Evolutionary conservation across 345 rosid genomes (phyloP).

Genomic region (Acer campestre): DNA sequence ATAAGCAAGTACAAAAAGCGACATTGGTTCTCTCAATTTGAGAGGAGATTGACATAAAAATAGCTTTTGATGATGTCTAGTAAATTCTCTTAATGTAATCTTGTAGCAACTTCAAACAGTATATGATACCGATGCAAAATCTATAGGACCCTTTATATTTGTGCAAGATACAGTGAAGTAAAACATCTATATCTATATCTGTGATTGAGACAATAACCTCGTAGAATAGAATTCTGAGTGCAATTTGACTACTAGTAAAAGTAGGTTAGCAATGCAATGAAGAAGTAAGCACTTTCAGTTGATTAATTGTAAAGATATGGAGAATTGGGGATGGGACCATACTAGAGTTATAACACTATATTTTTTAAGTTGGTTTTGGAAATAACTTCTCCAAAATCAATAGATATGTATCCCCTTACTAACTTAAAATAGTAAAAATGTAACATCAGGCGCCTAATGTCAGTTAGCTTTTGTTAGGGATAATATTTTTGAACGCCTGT

Average conservation of each 20-base stretch:
- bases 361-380: not conserved
- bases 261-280: not conserved
- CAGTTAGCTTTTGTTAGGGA: not conserved
- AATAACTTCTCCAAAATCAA: not conserved
- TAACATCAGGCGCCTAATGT: not conserved
- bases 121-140: not conserved
- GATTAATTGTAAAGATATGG: not conserved
- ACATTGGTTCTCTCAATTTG: not conserved
- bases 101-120: not conserved
- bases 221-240: not conserved
- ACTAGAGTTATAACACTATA: not conserved
- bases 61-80: not conserved
- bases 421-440: not conserved
- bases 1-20: not conserved
- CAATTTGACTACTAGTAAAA: not conserved
- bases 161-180: not conserved
- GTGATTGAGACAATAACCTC: not conserved
- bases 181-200: not conserved
- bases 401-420: not conserved
- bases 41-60: not conserved
- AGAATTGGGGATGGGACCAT: not conserved
- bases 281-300: not conserved
- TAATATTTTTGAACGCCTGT: not conserved
- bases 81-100: not conserved
- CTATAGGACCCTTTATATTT: not conserved